A percentile compares a stretch with the other conserved stretches of the same genome.
These are phyloP conservation scores for Aureobasidium sp. DNA, from an alignment of 2,329 filamentous ascomycete species.

Conservation along the genomic window DNA sequence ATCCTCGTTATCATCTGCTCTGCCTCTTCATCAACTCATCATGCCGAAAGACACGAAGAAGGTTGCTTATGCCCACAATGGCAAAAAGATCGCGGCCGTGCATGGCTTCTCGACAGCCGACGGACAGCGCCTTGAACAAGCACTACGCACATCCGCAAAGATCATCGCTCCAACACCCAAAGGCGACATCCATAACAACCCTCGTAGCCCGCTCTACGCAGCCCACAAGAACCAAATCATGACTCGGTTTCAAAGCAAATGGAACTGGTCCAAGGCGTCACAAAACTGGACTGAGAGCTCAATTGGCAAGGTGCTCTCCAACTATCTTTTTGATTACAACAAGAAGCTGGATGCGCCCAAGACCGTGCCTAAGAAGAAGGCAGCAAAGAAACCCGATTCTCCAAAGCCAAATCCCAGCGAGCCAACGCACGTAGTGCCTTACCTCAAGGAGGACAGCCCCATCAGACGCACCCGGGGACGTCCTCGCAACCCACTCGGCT, in stretches of 20 bases:
- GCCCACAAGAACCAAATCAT: neutral
- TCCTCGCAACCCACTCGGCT: too few species aligned
- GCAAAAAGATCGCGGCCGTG: neutral
- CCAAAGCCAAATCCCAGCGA: neutral
- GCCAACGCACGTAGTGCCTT: neutral
- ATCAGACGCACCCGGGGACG: too few species aligned
- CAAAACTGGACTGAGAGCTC: neutral
- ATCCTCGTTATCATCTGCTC: neutral
- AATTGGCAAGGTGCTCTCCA: neutral
- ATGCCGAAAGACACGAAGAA: neutral
- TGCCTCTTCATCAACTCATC: neutral
- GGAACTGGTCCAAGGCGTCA: neutral
- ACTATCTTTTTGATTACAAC: neutral
- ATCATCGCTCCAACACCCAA: neutral
- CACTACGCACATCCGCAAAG: neutral
- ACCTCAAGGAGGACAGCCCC: neutral
- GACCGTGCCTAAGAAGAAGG: neutral
- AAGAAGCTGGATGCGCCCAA: neutral
- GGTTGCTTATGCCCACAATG: neutral
- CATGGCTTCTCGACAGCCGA: neutral
- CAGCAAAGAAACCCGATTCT: neutral
- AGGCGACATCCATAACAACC: too few species aligned
- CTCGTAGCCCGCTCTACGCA: too few species aligned
- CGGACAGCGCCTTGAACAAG: neutral
- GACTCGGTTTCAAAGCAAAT: neutral